Evolutionary conservation across 805 yeast species (phyloP).

Genomic region (Kuraishia molischiana): DNA sequence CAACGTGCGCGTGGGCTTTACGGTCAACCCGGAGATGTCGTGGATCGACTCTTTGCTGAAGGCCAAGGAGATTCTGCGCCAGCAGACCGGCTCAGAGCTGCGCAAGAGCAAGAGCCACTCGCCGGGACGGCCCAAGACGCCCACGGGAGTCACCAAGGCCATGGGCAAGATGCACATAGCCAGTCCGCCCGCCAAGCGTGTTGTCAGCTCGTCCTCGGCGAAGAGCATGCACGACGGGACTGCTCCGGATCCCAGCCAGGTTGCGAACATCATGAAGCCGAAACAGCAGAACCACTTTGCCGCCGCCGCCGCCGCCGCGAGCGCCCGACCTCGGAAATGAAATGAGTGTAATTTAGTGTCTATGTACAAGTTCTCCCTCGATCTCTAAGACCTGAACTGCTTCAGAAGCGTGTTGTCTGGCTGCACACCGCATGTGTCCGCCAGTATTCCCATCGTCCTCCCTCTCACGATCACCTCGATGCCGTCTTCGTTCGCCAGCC

Average conservation of each 20-base stretch:
- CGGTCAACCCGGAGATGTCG: slow-evolving; percentile 36
- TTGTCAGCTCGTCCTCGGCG: background rate
- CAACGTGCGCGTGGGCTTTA: slow-evolving; percentile 23
- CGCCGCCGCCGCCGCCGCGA: slow-evolving; percentile 12
- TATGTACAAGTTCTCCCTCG: too few relatives aligned
- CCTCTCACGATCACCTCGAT: slow-evolving; percentile 30
- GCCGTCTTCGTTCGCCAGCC: slow-evolving; percentile 28
- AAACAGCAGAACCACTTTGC: slow-evolving; percentile 9
- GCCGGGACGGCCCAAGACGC: background rate
- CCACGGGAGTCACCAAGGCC: background rate
- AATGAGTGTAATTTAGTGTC: too few relatives aligned
- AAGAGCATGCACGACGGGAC: background rate
- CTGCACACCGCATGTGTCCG: slow-evolving; percentile 21
- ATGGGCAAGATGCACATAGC: background rate
- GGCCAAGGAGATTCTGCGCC: slow-evolving; percentile 45
- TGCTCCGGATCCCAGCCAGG: slow-evolving; percentile 4
- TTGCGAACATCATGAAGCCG: slow-evolving; percentile 5
- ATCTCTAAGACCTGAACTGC: too few relatives aligned
- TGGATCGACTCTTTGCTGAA: slow-evolving; percentile 67
- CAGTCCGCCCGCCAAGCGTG: background rate
- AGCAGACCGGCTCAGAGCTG: slow-evolving; percentile 12
- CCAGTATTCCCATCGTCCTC: slow-evolving; percentile 22
- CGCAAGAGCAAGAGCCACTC: slow-evolving; percentile 3
- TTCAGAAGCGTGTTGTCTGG: too few relatives aligned
- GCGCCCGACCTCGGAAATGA: slow-evolving; percentile 5